Evolutionary conservation across 2,329 filamentous ascomycete genomes (phyloP), one percentile per base, ranked within the genome.

Genomic region (Pseudocercospora fuligena): DNA sequence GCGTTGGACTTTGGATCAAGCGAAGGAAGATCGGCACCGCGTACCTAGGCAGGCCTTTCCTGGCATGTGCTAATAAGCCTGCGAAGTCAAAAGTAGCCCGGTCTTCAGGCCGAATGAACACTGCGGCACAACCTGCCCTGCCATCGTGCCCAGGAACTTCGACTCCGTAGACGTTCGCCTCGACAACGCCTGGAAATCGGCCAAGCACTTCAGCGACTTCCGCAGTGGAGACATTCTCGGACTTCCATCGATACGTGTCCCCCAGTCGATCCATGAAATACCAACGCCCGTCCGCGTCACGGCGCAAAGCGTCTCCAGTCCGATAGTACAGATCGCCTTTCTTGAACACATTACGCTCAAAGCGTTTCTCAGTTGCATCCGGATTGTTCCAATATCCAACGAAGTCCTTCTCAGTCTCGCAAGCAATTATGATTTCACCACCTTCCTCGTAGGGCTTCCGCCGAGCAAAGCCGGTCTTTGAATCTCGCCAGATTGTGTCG

Each of bases 21-120:
- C 91, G 83, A 49, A 93, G 73, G 79, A 94, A 94, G 1, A 93
- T 79, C 0, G 92, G 92, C 1, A 94, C 90, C 0, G 91, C 92
- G 73, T 93, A 94, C 68, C 84, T 85, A 0, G 92, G 91, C 23
- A 94, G 80, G 60, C 87, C 83, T 14, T 83, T 82, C 6, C 86
- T 84, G 2, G 84, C 83, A 73, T 90, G 85, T 67, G 82, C 83
- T 57, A 91, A 79, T 9, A 93, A 80, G 0, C 80, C 87, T 9
- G 82, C 78, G 74, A 87, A 91, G 75, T 90, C 84, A 68, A 91
- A 90, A 0, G 68, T 77, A 0, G 78, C 74, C 31, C 80, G 80
- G 0, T 81, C 77, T 0, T 78, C 80, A 0, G 85, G 82, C 4
- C 84, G 83, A 56, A 92, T 83, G 69, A 82, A 86, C 36, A 90